Conservation (phyloP, 768 basidiomycete species). For the Russula ochroleuca region DNA sequence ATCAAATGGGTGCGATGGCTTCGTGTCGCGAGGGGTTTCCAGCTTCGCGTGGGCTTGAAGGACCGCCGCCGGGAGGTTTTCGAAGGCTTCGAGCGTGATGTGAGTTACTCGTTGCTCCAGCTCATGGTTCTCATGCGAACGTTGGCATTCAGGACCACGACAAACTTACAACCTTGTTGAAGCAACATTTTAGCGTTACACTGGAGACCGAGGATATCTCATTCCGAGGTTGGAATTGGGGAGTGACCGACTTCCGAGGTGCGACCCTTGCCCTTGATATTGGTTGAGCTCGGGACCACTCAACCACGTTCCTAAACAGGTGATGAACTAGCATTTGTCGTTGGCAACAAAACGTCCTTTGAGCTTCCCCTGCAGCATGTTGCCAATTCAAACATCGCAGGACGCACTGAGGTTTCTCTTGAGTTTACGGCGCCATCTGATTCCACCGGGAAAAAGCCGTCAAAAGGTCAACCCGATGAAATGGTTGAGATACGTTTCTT, state of each 20-base stretch:
- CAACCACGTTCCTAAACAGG: conserved; percentile 43
- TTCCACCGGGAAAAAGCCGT: conserved; percentile 40
- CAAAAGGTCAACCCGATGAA: conserved; percentile 60
- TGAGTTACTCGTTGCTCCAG: conserved; percentile 35
- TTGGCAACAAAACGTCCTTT: conserved; percentile 84
- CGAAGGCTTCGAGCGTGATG: conserved; percentile 91
- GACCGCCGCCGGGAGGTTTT: conserved; percentile 78
- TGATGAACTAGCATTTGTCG: conserved; percentile 85
- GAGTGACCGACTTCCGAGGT: conserved; percentile 92
- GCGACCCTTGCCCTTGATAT: conserved; percentile 25
- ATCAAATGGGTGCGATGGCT: conserved; percentile 91
- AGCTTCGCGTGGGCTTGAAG: conserved; percentile 79
- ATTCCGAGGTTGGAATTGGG: conserved; percentile 99
- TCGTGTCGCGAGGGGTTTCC: conserved; percentile 87
- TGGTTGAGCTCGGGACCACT: conserved; percentile 9
- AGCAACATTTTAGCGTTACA: conserved; percentile 81
- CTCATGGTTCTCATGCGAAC: conserved; percentile 7
- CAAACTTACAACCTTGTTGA: conserved; percentile 69
- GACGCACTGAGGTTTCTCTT: conserved; percentile 97
- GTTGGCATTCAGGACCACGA: conserved; percentile 71
- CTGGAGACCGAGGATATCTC: conserved; percentile 83
- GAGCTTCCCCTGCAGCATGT: conserved; percentile 83
- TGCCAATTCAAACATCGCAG: conserved; percentile 96
- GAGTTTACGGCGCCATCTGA: conserved; percentile 69
- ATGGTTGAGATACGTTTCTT: conserved; percentile 96